Evolutionary conservation across 768 basidiomycete genomes (phyloP), one percentile per base, ranked within the genome.

Genomic region (Collybia sordida): DNA sequence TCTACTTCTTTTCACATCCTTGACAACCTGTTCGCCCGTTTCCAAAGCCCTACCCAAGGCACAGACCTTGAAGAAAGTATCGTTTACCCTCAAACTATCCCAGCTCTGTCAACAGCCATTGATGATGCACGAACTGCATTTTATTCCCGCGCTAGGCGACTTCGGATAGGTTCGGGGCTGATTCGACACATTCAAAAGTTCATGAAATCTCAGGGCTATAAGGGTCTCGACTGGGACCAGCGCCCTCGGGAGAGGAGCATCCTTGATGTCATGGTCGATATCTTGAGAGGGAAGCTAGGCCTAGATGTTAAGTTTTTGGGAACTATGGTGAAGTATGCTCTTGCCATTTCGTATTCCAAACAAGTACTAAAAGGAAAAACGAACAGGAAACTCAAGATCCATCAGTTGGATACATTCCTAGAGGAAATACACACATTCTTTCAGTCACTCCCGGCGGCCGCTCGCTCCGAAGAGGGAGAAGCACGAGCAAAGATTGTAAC

Each of bases 141-240:
- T 45, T 64, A 55, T n/a, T 49, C 49, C 43, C 62, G 57, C 12
- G 62, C 64, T 6, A 63, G 63, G 18, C 50, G 62, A 17, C 51
- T 81, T 36, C 75, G 79, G 2, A 56, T 83, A 1, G 80, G 74
- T 6, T 81, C 84, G 53, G 64, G 68, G 15, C 44, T 86, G 15
- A 58, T 85, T 44, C 60, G 68, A 8, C 56, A 67, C 1, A 60
- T 84, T 0, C 77, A 79, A 41, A 52, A 56, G 3, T 76, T 79
- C 34, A 69, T 85, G 61, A 53, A 64, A 15, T 55, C 62, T 3
- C 62, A 73, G 19, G 81, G 78, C 6, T 72, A 77, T 55, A 78
- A 70, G 55, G 67, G 63, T 21, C 47, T 72, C 1, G 64, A 67
- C 23, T 68, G 67, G 70, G 58, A 53, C 9, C 27, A 54, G n/a